Evolutionary conservation across 257 asterid genomes (phyloP).

Genomic region (Rhazya stricta): DNA sequence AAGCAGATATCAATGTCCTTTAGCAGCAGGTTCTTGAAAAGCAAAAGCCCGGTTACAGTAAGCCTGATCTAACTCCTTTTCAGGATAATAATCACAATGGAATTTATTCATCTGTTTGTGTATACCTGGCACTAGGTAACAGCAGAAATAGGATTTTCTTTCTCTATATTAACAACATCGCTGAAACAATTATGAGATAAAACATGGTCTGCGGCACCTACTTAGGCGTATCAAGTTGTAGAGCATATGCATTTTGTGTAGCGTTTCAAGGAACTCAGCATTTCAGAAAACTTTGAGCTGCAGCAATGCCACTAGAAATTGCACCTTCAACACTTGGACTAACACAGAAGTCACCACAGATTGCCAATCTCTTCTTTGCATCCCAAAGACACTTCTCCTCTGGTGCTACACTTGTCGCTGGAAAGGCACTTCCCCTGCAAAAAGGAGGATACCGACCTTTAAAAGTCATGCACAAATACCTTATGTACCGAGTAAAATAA

Average conservation of each 20-base stretch:
- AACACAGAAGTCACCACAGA: constrained; percentile 84
- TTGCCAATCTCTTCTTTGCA: constrained; percentile 54
- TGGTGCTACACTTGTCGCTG: constrained; percentile 50
- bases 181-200: neutral
- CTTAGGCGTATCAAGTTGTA: neutral
- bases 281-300: constrained; percentile 60
- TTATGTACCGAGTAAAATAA: neutral
- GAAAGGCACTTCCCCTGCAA: constrained; percentile 88
- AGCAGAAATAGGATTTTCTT: neutral
- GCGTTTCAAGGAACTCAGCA: constrained; percentile 32
- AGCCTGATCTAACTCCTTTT: neutral
- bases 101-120: neutral
- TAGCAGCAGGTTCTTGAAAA: constrained; percentile 2
- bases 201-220: neutral
- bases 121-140: neutral
- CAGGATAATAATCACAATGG: neutral
- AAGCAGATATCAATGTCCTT: neutral
- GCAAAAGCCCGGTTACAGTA: neutral
- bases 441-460: neutral
- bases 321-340: constrained; percentile 86
- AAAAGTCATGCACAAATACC: neutral
- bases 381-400: constrained; percentile 80
- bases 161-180: neutral
- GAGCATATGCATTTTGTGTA: neutral
- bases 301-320: constrained; percentile 71